Percentiles rank a stretch among this genome's conserved stretches.
Conservation (phyloP, 768 basidiomycete species). For the Rhizopogon salebrosus region DNA sequence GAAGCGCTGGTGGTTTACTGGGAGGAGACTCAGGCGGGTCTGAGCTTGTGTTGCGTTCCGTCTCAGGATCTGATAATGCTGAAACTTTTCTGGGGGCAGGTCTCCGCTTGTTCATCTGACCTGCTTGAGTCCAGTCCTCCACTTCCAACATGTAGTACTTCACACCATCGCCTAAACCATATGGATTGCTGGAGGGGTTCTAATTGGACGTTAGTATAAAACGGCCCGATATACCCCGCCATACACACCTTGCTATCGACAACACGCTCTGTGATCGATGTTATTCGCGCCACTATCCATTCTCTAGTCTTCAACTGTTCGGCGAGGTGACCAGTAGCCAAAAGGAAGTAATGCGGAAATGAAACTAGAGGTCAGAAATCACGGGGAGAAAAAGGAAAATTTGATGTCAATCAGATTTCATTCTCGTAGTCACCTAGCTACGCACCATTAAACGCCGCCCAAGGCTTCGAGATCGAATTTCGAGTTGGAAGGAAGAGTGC, state of each 20-base stretch:
- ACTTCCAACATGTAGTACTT: constrained; percentile 94
- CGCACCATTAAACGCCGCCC: constrained; percentile 97
- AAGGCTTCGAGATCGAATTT: constrained; percentile 88
- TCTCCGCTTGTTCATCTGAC: constrained; percentile 54
- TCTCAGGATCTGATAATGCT: constrained; percentile 33
- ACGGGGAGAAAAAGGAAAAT: constrained; percentile 13
- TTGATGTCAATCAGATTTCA: neutral
- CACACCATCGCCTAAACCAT: constrained; percentile 79
- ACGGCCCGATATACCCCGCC: neutral
- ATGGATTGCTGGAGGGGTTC: constrained; percentile 87
- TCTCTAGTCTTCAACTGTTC: constrained; percentile 89
- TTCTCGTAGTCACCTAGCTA: constrained; percentile 15
- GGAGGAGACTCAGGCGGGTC: constrained; percentile 28
- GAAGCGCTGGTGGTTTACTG: constrained; percentile 48
- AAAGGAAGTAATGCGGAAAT: constrained; percentile 96
- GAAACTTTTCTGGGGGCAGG: constrained; percentile 47
- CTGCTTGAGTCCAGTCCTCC: constrained; percentile 86
- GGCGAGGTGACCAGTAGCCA: constrained; percentile 78
- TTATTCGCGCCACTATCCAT: constrained; percentile 94
- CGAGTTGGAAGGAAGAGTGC: constrained; percentile 94
- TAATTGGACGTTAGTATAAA: constrained; percentile 22
- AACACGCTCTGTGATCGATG: constrained; percentile 79
- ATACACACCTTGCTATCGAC: constrained; percentile 68
- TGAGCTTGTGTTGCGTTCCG: constrained; percentile 26
- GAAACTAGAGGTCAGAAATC: constrained; percentile 56